Evolutionary conservation across 257 asterid genomes (phyloP).

Genomic region (Ophiorrhiza pumila): DNA sequence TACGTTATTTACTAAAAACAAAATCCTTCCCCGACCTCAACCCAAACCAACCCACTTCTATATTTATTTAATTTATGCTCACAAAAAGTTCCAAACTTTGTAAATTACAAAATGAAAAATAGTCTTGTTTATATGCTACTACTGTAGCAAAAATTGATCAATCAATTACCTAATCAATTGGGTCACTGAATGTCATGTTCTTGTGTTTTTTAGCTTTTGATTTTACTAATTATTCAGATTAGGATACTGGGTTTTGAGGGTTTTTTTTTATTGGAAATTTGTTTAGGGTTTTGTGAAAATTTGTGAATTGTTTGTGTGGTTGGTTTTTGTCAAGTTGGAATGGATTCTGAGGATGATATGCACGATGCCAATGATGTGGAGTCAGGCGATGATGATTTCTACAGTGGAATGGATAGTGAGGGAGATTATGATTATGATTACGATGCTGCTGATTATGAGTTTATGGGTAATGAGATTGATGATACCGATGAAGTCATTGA

Average conservation of each 20-base stretch:
- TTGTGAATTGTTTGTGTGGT: neutral
- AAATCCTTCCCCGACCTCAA: too few relatives aligned
- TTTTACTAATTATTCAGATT: neutral
- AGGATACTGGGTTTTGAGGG: neutral
- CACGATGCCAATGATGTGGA: slow-evolving; percentile 83
- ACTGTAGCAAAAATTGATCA: too few relatives aligned
- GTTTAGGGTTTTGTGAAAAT: neutral
- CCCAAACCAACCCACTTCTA: too few relatives aligned
- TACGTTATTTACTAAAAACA: slow-evolving; percentile 1
- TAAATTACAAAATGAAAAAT: too few relatives aligned
- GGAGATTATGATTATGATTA: slow-evolving; percentile 25
- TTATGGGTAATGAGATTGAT: slow-evolving; percentile 56
- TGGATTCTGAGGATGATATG: slow-evolving; percentile 94
- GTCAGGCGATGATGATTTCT: slow-evolving; percentile 71
- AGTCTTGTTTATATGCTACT: too few relatives aligned
- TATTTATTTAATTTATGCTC: too few relatives aligned
- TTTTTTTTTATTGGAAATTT: too few relatives aligned
- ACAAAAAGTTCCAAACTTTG: too few relatives aligned
- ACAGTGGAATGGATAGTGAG: slow-evolving; percentile 55
- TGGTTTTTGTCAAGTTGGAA: slow-evolving; percentile 6
- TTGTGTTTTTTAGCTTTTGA: too few relatives aligned
- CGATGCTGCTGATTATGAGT: slow-evolving; percentile 59
- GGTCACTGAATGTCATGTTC: too few relatives aligned
- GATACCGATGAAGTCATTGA: slow-evolving; percentile 46
- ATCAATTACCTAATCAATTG: too few relatives aligned